These are phyloP conservation scores for Crithidia fasciculata DNA, from an alignment of 208 protist genomes.

Conservation along the genomic window DNA sequence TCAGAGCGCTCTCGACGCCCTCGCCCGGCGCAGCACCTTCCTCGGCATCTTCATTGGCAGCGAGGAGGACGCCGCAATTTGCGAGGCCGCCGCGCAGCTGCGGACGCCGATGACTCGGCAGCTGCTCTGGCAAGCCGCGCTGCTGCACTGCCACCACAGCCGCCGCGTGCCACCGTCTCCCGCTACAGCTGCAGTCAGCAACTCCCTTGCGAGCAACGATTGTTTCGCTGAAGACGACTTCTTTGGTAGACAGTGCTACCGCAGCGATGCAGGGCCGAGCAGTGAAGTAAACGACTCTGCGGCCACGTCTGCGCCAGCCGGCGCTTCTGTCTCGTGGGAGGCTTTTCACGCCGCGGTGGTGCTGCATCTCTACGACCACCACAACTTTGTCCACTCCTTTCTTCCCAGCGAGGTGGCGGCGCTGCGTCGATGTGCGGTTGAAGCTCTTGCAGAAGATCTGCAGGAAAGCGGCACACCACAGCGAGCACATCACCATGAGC, in stretches of 20 bases:
- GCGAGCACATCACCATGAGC: no score
- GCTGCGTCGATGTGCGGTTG: neutral
- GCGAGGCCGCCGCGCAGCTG: constrained; percentile 13
- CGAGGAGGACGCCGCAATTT: constrained; percentile 19
- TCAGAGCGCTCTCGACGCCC: constrained; percentile 9
- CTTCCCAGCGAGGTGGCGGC: constrained; percentile 8
- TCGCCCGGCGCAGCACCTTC: constrained; percentile 23
- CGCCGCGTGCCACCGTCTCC: neutral
- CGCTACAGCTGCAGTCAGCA: neutral
- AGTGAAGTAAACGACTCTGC: neutral
- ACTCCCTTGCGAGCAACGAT: constrained; percentile 12
- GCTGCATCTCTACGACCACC: constrained; percentile 18
- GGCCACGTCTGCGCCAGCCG: neutral
- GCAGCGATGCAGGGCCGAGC: neutral
- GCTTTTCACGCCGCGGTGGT: constrained; percentile 18
- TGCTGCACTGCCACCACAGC: constrained; percentile 6
- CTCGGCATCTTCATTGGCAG: constrained; percentile 22
- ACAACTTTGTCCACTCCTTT: constrained; percentile 29
- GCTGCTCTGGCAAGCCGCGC: constrained; percentile 13
- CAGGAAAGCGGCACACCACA: no score
- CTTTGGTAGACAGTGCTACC: constrained; percentile 10
- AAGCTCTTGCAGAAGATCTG: neutral
- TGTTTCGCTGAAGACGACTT: constrained; percentile 7
- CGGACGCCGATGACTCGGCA: constrained; percentile 9
- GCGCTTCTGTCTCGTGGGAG: constrained; percentile 4